Base-by-base conservation (phyloP, 2,329 filamentous ascomycete genomes). In the Blastomyces parvus region DNA sequence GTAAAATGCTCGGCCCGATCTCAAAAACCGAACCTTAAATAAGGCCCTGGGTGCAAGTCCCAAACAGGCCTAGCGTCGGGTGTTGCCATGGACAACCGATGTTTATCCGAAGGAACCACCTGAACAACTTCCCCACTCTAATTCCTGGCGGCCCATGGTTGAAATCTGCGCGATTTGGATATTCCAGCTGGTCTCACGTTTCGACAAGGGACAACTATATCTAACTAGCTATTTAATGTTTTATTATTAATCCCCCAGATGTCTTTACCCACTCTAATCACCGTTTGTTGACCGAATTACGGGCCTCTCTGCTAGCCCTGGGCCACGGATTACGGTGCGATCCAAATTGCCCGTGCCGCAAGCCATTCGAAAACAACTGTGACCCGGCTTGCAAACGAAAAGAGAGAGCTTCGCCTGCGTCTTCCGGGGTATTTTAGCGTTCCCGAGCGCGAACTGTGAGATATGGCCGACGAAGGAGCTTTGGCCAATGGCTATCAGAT, bases 401-500 rank as follows among this genome's bases (percentile, higher is more conserved):
- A 48, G 1, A 48, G 40, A 46, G 40, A 36, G 42, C 42, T n/a
- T n/a, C 58, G 19, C 50, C 38, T 17, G 1, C 48, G 25, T 4
- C 27, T 48, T 19, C 7, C 14, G 2, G 40, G n/a, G n/a, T 58
- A 40, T 42, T 58, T 58, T 42, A 6, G 19, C 13, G 14, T 36
- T 33, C 40, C 33, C 2, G 14, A 3, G 14, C 1, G 3, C 13
- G 3, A 33, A 50, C 22, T 3, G 9, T 59, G 66, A 72, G 73
- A 65, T 64, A 78, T 77, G 76, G 74, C 71, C 62, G 77, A 76
- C 63, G 76, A 78, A 64, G 64, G 67, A 66, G 83, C 81, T 68
- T 87, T 95, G 81, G 89, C 92, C 70, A 87, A 87, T 72, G 88
- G 90, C 74, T 99, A 96, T 77, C 90, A 96, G 79, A 89, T 97